phyloP scores from a whole-genome alignment of 1,284 basidiomycete species.

The Malassezia sp. region DNA sequence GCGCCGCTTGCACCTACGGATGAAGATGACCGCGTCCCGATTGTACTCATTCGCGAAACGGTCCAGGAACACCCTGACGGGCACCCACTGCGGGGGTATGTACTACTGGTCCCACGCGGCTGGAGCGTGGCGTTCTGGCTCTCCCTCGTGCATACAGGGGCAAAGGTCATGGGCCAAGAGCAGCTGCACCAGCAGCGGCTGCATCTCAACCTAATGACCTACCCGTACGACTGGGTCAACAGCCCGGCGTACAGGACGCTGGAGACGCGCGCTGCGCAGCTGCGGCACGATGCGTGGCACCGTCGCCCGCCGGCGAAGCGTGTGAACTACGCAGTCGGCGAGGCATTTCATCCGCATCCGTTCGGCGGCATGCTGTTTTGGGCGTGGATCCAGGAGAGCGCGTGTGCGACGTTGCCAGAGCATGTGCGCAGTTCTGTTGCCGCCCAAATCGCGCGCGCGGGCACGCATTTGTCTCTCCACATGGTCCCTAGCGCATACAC shows the following conservation, averaged over 20 bases:
- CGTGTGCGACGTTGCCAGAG: too few species aligned
- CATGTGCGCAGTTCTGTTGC: too few species aligned
- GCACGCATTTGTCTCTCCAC: too few species aligned
- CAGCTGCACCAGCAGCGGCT: conserved; percentile 29
- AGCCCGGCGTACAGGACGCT: conserved; percentile 17
- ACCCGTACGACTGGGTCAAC: conserved; percentile 31
- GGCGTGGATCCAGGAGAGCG: too few species aligned
- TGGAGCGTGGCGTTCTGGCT: conserved; percentile 40
- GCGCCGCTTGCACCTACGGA: neutral
- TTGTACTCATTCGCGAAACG: conserved; percentile 1
- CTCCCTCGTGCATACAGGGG: conserved; percentile 30
- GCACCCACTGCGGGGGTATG: conserved; percentile 16
- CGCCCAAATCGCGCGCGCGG: too few species aligned
- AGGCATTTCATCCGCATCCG: conserved; percentile 7
- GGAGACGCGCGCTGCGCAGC: conserved; percentile 15
- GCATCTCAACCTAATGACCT: conserved; percentile 18
- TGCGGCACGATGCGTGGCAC: conserved; percentile 22
- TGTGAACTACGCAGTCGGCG: conserved; percentile 17
- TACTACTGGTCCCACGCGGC: conserved; percentile 37
- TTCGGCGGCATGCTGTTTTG: conserved; percentile 14
- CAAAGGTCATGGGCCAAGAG: conserved; percentile 30
- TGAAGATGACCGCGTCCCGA: conserved; percentile 4
- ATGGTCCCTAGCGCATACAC: too few species aligned
- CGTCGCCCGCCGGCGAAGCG: conserved; percentile 35
- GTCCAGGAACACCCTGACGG: neutral